Percentiles rank a stretch among this genome's conserved stretches.
phyloP scores from a whole-genome alignment of 441 rosid genomes.

The Arabidopsis lyrata region DNA sequence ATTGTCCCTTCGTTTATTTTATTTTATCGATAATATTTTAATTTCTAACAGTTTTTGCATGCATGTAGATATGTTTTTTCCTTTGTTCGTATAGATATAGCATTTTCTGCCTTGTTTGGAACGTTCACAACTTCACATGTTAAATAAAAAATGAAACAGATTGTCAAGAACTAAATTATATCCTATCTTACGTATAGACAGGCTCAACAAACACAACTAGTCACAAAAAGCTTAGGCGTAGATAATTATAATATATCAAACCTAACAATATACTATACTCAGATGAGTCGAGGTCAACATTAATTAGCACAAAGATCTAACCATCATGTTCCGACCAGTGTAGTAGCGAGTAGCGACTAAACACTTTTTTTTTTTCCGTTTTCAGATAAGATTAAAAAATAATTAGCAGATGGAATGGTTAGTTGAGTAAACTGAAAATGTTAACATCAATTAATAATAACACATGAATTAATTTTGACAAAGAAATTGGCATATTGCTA shows the following conservation, averaged over 20 bases:
- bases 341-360: constrained; percentile 3
- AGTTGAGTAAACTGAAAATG: constrained; percentile 25
- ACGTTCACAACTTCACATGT: too few relatives aligned
- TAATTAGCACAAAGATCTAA: not conserved
- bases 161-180: not conserved
- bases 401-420: constrained; percentile 27
- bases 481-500: constrained; percentile 26
- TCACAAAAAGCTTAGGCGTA: not conserved
- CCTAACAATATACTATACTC: not conserved
- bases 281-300: constrained; percentile 11
- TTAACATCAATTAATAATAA: constrained; percentile 33
- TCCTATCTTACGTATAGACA: not conserved
- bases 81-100: not conserved
- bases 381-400: not conserved
- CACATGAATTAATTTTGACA: constrained; percentile 25
- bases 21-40: not conserved
- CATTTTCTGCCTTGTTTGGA: not conserved
- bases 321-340: constrained; percentile 7
- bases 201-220: not conserved
- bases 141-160: not conserved
- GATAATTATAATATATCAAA: not conserved
- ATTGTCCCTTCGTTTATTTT: not conserved
- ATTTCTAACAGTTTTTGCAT: not conserved
- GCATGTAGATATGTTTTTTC: not conserved
- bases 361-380: not conserved